Conservation (phyloP, 768 basidiomycete genomes). For the Hebeloma cylindrosporum region DNA sequence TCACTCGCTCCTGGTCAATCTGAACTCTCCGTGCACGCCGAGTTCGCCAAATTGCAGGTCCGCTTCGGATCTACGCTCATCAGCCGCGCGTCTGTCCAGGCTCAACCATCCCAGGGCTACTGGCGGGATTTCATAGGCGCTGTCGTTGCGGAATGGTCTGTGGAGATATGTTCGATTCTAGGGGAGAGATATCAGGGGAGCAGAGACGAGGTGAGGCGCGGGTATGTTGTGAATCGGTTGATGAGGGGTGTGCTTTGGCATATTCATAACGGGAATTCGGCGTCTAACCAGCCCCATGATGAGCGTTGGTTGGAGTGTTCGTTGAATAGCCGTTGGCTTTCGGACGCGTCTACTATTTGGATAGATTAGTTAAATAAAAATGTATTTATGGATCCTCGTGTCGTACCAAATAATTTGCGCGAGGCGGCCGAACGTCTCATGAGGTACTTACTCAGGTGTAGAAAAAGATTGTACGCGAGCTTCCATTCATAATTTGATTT, state of each 20-base stretch:
- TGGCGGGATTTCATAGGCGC: conserved; percentile 5
- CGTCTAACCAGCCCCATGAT: background rate
- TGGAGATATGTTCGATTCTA: background rate
- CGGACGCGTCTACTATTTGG: conserved; percentile 7
- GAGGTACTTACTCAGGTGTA: too few relatives aligned
- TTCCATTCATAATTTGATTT: too few relatives aligned
- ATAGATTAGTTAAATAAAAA: too few relatives aligned
- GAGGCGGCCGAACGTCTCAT: too few relatives aligned
- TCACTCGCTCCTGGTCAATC: conserved; percentile 2
- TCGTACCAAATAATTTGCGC: too few relatives aligned
- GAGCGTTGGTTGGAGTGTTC: conserved; percentile 4
- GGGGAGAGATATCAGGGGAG: conserved; percentile 2
- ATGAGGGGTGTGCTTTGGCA: conserved; percentile 11
- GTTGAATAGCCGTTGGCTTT: conserved; percentile 7
- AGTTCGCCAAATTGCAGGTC: conserved; percentile 4
- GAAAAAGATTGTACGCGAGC: too few relatives aligned
- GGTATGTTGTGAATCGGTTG: conserved; percentile 3
- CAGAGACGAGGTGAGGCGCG: conserved; percentile 1
- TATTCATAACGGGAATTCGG: conserved; percentile 5
- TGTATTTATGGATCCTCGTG: too few relatives aligned
- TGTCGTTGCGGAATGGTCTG: conserved; percentile 1
- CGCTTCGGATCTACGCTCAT: conserved; percentile 2
- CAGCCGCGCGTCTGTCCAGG: background rate
- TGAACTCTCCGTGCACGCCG: background rate
- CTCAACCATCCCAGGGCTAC: background rate